Percentiles rank a stretch among this genome's conserved stretches.
These are phyloP conservation scores for Huntiella bhutanensis DNA, from an alignment of 2,329 filamentous ascomycete genomes.

Conservation along the genomic window DNA sequence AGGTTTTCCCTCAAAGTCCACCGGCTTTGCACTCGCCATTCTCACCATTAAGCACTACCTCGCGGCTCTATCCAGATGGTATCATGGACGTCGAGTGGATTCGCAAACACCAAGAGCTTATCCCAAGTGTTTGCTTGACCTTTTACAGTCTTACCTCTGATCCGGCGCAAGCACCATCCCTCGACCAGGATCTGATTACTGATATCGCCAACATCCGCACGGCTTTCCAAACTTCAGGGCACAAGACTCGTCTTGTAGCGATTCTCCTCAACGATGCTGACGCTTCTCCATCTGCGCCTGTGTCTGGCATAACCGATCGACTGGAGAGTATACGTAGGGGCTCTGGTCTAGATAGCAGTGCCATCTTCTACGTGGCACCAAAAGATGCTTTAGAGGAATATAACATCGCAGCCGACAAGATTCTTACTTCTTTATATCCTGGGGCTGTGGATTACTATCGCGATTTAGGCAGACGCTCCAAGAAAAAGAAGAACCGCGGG, in stretches of 20 bases:
- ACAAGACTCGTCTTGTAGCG: constrained; percentile 59
- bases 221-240: constrained; percentile 47
- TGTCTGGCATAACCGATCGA: constrained; percentile 49
- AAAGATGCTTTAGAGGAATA: constrained; percentile 54
- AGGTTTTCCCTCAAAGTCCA: constrained; percentile 24
- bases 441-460: constrained; percentile 77
- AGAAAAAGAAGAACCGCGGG: constrained; percentile 70
- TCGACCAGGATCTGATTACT: constrained; percentile 72
- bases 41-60: constrained; percentile 71
- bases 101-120: constrained; percentile 66
- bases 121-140: constrained; percentile 63
- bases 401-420: constrained; percentile 50
- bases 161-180: constrained; percentile 51
- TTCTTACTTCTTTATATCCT: constrained; percentile 55
- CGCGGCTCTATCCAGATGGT: constrained; percentile 74
- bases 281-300: constrained; percentile 16
- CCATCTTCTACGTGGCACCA: constrained; percentile 67
- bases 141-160: constrained; percentile 66
- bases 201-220: constrained; percentile 66
- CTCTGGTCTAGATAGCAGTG: constrained; percentile 65
- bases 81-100: constrained; percentile 69
- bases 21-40: constrained; percentile 69
- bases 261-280: constrained; percentile 59
- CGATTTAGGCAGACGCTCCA: constrained; percentile 77
- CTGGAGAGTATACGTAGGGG: constrained; percentile 60